These are phyloP conservation scores for Spathaspora sp. DNA, from an alignment of 1,139 yeast species.

Conservation along the genomic window DNA sequence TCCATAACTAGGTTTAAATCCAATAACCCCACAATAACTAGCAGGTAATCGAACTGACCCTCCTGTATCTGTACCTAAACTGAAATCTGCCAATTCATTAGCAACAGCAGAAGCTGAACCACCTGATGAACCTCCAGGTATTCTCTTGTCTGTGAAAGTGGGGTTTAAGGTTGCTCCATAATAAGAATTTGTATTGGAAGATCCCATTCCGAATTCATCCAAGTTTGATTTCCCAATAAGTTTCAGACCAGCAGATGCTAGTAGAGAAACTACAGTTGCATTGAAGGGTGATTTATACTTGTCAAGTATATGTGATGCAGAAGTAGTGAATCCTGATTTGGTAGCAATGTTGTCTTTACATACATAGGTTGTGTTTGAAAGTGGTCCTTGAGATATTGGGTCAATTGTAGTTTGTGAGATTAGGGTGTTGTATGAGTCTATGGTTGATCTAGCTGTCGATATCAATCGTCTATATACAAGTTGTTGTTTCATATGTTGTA, in stretches of 20 bases:
- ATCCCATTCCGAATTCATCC: slow-evolving; percentile 99
- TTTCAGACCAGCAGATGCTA: slow-evolving; percentile 51
- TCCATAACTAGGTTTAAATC: slow-evolving; percentile 94
- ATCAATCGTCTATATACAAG: background rate
- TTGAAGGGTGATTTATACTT: slow-evolving; percentile 74
- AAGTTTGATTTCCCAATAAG: slow-evolving; percentile 85
- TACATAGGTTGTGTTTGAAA: slow-evolving; percentile 17
- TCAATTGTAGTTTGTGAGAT: slow-evolving; percentile 5
- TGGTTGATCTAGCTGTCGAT: background rate
- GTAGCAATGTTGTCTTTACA: slow-evolving; percentile 80
- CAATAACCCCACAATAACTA: slow-evolving; percentile 76
- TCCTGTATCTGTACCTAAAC: slow-evolving; percentile 93
- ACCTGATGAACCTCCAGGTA: slow-evolving; percentile 93
- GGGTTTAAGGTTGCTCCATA: slow-evolving; percentile 79
- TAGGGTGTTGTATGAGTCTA: background rate
- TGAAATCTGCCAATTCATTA: slow-evolving; percentile 60
- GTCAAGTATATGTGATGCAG: slow-evolving; percentile 64
- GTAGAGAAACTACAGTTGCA: slow-evolving; percentile 65
- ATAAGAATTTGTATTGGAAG: slow-evolving; percentile 54
- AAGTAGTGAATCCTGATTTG: slow-evolving; percentile 62
- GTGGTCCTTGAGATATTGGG: slow-evolving; percentile 4
- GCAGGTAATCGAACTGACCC: slow-evolving; percentile 95
- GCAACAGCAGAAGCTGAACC: slow-evolving; percentile 95
- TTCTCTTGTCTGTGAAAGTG: slow-evolving; percentile 32
- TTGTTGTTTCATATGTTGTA: background rate